A percentile compares a stretch with the other conserved stretches of the same genome.
Conservation (phyloP, 192 early-diverging fungal species). For the Backusella tarrabulga region DNA sequence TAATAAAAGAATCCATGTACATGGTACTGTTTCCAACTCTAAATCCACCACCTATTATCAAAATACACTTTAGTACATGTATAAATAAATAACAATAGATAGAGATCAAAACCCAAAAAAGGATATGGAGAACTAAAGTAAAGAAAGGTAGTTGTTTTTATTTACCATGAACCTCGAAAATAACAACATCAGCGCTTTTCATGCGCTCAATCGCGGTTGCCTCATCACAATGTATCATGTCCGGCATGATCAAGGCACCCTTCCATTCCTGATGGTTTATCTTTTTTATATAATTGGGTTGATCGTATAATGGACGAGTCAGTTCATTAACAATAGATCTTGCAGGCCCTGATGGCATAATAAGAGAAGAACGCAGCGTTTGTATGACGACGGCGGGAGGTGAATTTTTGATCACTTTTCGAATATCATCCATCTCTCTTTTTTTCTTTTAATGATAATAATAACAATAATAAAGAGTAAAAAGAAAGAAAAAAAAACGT, state of each 20-base stretch:
- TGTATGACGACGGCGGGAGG: neutral
- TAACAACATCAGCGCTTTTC: conserved; percentile 24
- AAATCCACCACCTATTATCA: conserved; percentile 33
- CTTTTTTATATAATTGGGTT: conserved; percentile 17
- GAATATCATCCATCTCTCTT: conserved; percentile 11
- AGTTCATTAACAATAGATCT: conserved; percentile 25
- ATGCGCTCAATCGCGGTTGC: conserved; percentile 16
- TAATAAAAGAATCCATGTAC: conserved; percentile 30
- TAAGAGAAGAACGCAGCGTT: conserved; percentile 13
- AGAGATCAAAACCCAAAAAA: neutral
- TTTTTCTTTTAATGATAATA: neutral
- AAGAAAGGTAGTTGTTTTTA: neutral
- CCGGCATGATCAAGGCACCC: conserved; percentile 24
- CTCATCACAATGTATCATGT: conserved; percentile 7
- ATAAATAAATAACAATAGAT: neutral
- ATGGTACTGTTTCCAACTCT: conserved; percentile 31
- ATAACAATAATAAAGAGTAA: neutral
- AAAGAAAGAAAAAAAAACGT: neutral
- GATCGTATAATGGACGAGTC: conserved; percentile 16
- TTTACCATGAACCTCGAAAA: conserved; percentile 35
- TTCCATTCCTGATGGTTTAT: conserved; percentile 22
- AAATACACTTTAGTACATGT: neutral
- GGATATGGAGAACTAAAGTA: neutral
- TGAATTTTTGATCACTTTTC: conserved; percentile 14
- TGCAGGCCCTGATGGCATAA: conserved; percentile 16